Base-by-base conservation (phyloP, 768 basidiomycete genomes). In the Lactarius sp. region DNA sequence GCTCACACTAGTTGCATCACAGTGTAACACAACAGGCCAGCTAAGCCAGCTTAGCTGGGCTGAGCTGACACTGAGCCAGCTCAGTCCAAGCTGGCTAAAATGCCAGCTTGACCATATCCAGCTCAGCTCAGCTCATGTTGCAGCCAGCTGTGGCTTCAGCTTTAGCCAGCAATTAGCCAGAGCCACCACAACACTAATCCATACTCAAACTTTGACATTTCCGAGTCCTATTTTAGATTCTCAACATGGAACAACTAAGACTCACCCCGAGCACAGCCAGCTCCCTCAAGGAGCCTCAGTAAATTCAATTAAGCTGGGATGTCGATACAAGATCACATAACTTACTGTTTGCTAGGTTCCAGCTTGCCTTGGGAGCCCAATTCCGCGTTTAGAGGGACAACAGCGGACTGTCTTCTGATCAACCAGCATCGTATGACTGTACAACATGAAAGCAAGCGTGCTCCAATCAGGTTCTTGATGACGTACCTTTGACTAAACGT, bases 391-490 rank as follows among this genome's bases (percentile, higher is more conserved):
- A 97, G 76, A 0, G 94, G 94, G 0, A 95, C 88, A 37, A 85
- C 73, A 13, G 91, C 88, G 0, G 80, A 78, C 69, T 0, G 86
- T 88, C 71, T 82, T 82, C 73, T 96, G 94, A 71, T 97, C 85
- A 1, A 96, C 91, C 20, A 95, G 76, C 92, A 96, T 94, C 0
- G 93, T 92, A 73, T 96, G 94, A 6, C 85, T 84, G 42, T 52
- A 20, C 0, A 37, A 51, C 46, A 2, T 36, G 8, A 39, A 59
- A 18, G 8, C 54, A 14, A 27, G 37, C 20, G 18, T 20, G n/a
- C n/a, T 52, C 31, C 4, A 20, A 42, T 50, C 37, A 14, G 42
- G 14, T 31, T 52, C 6, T 3, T 60, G 22, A 41, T 31, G 63
- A 49, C 75, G 16, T 52, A 82, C 82, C 88, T 78, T 56, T 92